phyloP scores from a whole-genome alignment of 2,329 filamentous ascomycete species.

The Trichoderma sp. region DNA sequence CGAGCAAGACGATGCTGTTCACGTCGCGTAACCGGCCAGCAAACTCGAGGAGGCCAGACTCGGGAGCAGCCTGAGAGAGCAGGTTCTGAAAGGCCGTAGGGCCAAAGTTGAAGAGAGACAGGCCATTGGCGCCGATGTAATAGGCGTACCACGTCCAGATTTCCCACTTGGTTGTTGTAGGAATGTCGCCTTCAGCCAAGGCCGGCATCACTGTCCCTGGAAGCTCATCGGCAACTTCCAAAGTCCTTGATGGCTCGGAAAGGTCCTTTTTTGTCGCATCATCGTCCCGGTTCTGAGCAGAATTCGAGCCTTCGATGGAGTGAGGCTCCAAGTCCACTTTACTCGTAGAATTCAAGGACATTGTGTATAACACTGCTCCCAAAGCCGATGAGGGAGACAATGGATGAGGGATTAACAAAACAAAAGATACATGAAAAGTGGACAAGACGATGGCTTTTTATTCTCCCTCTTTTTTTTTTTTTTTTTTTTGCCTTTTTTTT shows the following conservation, averaged over 20 bases:
- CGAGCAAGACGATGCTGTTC: slow-evolving; percentile 64
- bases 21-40: slow-evolving; percentile 59
- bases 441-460: slow-evolving; percentile 3
- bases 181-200: slow-evolving; percentile 18
- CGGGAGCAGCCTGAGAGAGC: slow-evolving; percentile 47
- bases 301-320: not conserved
- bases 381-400: not conserved
- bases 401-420: not conserved
- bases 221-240: slow-evolving; percentile 17
- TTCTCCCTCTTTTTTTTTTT: not conserved
- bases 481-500: not conserved
- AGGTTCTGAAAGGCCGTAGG: slow-evolving; percentile 28
- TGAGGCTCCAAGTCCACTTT: slow-evolving; percentile 4
- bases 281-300: not conserved
- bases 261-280: not conserved
- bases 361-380: slow-evolving; percentile 14
- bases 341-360: not conserved
- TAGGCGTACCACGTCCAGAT: slow-evolving; percentile 26
- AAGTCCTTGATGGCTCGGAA: not conserved
- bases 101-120: slow-evolving; percentile 27
- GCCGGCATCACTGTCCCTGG: slow-evolving; percentile 21
- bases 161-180: slow-evolving; percentile 25
- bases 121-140: slow-evolving; percentile 26
- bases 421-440: not conserved
- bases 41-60: slow-evolving; percentile 55